phyloP scores from a whole-genome alignment of 192 early-diverging fungal species.

The Spizellomyces sp. region DNA sequence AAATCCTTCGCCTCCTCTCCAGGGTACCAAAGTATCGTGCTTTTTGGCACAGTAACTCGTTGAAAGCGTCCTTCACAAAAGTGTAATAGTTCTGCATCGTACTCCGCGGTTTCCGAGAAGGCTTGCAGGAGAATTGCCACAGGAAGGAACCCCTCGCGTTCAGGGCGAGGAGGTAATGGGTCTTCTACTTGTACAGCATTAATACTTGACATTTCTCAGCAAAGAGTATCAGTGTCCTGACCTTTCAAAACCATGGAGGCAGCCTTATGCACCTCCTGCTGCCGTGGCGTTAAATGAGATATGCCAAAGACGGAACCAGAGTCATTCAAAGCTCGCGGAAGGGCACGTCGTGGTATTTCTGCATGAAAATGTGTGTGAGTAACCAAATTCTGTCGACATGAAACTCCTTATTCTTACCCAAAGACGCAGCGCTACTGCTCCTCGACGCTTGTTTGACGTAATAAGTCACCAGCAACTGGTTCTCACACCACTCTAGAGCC shows the following conservation, averaged over 20 bases:
- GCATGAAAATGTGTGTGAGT: no score
- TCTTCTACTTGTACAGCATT: not conserved
- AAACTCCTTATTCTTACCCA: not conserved
- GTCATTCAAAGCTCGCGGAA: not conserved
- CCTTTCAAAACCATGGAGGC: conserved; percentile 35
- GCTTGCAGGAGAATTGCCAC: conserved; percentile 38
- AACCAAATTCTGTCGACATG: no score
- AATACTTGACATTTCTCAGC: not conserved
- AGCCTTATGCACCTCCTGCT: conserved; percentile 20
- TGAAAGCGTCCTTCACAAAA: conserved; percentile 52
- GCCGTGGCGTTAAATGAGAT: conserved; percentile 34
- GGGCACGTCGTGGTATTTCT: no score
- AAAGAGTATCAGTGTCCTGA: not conserved
- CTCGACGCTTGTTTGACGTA: conserved; percentile 43
- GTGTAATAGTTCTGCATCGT: conserved; percentile 17
- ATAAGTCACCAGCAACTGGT: conserved; percentile 78
- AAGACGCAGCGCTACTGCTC: conserved; percentile 15
- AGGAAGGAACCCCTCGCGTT: conserved; percentile 9
- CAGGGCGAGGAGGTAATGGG: not conserved
- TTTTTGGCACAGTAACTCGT: conserved; percentile 53
- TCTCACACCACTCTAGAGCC: conserved; percentile 95
- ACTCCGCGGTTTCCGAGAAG: conserved; percentile 28
- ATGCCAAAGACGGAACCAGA: not conserved
- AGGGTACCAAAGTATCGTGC: conserved; percentile 67
- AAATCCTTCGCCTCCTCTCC: conserved; percentile 64